phyloP scores from a whole-genome alignment of 495 filamentous ascomycete genomes.

The Penicillium salamii region DNA sequence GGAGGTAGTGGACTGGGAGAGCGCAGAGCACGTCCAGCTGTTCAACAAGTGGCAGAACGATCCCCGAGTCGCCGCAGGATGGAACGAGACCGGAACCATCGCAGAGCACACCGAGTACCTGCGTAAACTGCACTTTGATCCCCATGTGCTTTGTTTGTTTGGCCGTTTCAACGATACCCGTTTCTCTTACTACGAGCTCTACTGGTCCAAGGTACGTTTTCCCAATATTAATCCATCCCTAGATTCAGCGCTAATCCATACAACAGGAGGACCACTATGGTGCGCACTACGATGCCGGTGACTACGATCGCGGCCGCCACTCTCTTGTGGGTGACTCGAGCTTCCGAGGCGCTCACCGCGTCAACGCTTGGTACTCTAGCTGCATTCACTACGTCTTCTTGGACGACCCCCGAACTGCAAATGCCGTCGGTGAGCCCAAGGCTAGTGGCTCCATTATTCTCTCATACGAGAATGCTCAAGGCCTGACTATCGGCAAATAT shows the following conservation, averaged over 20 bases:
- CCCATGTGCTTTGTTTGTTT: slow-evolving; percentile 60
- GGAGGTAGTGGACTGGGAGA: slow-evolving; percentile 55
- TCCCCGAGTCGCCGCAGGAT: slow-evolving; percentile 64
- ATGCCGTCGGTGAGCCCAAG: slow-evolving; percentile 65
- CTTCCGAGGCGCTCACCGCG: slow-evolving; percentile 62
- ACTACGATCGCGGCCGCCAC: slow-evolving; percentile 67
- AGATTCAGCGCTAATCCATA: slow-evolving; percentile 5
- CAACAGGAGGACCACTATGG: slow-evolving; percentile 63
- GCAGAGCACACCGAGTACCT: slow-evolving; percentile 64
- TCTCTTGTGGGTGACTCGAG: slow-evolving; percentile 63
- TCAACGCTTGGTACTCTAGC: slow-evolving; percentile 66
- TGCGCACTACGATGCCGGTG: slow-evolving; percentile 59
- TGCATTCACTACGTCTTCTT: slow-evolving; percentile 70
- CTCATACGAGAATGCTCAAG: slow-evolving; percentile 64
- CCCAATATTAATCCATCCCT: neutral
- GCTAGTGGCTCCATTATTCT: slow-evolving; percentile 58
- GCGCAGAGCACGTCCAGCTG: slow-evolving; percentile 52
- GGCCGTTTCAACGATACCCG: slow-evolving; percentile 57
- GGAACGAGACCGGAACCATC: slow-evolving; percentile 64
- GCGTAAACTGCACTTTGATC: slow-evolving; percentile 55
- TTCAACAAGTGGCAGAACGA: slow-evolving; percentile 72
- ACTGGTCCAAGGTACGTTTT: slow-evolving; percentile 62
- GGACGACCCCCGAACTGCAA: slow-evolving; percentile 62
- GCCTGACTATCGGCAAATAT: slow-evolving; percentile 62
- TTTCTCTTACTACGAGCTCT: slow-evolving; percentile 70